phyloP scores from a whole-genome alignment of 2,329 filamentous ascomycete genomes.

The Cercospora nicotianae region DNA sequence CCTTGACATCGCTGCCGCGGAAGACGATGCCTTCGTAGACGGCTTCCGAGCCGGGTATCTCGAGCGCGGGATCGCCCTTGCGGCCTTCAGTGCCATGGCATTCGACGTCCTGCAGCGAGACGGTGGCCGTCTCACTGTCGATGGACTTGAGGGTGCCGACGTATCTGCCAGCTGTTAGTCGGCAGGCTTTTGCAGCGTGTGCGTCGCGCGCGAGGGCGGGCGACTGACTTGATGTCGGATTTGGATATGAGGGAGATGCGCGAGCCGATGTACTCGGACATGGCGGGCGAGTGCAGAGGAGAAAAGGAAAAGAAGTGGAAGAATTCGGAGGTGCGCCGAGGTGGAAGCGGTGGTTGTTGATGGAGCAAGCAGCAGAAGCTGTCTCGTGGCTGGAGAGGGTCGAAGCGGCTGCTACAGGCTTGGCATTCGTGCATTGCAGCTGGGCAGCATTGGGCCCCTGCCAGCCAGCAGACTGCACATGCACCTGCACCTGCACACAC shows the following conservation, averaged over 20 bases:
- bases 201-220: background rate
- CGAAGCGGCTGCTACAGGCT: background rate
- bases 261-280: conserved; percentile 70
- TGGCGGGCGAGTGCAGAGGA: conserved; percentile 35
- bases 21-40: conserved; percentile 99
- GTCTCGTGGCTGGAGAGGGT: background rate
- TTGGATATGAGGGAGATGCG: conserved; percentile 96
- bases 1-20: conserved; percentile 96
- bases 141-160: conserved; percentile 95
- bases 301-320: background rate
- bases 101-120: conserved; percentile 92
- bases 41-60: conserved; percentile 79
- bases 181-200: background rate
- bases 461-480: background rate
- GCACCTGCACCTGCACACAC: background rate
- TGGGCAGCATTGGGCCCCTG: background rate
- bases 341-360: conserved; percentile 9
- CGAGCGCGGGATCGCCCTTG: conserved; percentile 72
- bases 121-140: conserved; percentile 94
- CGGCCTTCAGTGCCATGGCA: conserved; percentile 94
- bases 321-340: conserved; percentile 10
- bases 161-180: conserved; percentile 61
- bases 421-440: background rate
- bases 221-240: conserved; percentile 83
- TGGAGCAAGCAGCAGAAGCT: background rate